Conservation (phyloP, 495 filamentous ascomycete species). For the Penicillium verhagenii region DNA sequence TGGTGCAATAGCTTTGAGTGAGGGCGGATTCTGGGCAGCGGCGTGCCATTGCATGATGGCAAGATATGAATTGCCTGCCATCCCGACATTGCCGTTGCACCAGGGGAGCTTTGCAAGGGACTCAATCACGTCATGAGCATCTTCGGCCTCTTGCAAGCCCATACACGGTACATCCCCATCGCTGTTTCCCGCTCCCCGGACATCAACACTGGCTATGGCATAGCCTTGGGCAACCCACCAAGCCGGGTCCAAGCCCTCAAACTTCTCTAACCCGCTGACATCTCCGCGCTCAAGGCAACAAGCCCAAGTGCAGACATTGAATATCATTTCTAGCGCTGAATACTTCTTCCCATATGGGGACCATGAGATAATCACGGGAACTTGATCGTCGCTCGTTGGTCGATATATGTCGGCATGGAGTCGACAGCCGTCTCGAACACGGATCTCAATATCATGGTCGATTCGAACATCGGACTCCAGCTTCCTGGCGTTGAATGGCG, state of each 20-base stretch:
- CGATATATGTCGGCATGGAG: conserved; percentile 40
- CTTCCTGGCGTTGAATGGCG: conserved; percentile 27
- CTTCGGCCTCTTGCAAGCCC: conserved; percentile 44
- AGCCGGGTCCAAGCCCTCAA: conserved; percentile 47
- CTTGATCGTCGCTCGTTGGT: conserved; percentile 25
- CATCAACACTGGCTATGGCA: conserved; percentile 44
- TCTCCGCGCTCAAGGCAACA: conserved; percentile 16
- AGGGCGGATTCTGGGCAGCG: conserved; percentile 37
- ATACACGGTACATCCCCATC: conserved; percentile 41
- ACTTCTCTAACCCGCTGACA: conserved; percentile 36
- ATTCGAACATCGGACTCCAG: conserved; percentile 20
- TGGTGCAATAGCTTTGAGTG: conserved; percentile 43
- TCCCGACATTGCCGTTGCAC: conserved; percentile 45
- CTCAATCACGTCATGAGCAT: conserved; percentile 46
- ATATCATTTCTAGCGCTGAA: conserved; percentile 26
- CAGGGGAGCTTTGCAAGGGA: conserved; percentile 37
- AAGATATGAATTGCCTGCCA: conserved; percentile 41
- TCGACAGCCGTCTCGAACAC: conserved; percentile 28
- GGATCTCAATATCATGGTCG: conserved; percentile 34
- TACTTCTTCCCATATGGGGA: conserved; percentile 41
- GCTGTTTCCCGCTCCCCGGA: conserved; percentile 38
- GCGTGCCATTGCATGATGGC: conserved; percentile 45
- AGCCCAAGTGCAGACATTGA: conserved; percentile 20
- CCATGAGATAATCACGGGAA: conserved; percentile 39
- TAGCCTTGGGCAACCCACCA: conserved; percentile 41